Percentiles rank a stretch among this genome's conserved stretches.
phyloP scores from a whole-genome alignment of 768 basidiomycete species.

The Artomyces pyxidatus region DNA sequence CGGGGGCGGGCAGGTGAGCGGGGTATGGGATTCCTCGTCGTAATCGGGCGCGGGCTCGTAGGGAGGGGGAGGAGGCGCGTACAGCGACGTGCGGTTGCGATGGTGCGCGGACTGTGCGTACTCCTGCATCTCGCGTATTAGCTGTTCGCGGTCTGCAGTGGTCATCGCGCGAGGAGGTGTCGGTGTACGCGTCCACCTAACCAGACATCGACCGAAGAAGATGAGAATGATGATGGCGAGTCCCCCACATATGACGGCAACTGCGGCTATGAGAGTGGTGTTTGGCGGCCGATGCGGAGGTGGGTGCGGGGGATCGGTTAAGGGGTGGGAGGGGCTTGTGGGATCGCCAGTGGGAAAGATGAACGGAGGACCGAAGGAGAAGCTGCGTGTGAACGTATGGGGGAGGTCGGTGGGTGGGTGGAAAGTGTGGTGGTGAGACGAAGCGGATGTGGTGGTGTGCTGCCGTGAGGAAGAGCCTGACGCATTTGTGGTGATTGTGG shows the following conservation, averaged over 20 bases:
- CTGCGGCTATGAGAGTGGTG: slow-evolving; percentile 42
- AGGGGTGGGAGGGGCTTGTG: slow-evolving; percentile 2
- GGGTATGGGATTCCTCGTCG: too few species aligned
- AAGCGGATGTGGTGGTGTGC: too few species aligned
- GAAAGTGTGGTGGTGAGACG: too few species aligned
- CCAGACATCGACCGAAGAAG: slow-evolving; percentile 32
- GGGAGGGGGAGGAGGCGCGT: slow-evolving; percentile 41
- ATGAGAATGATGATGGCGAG: slow-evolving; percentile 28
- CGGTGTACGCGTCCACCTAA: slow-evolving; percentile 38
- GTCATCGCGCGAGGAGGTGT: slow-evolving; percentile 32
- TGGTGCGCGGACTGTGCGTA: slow-evolving; percentile 30
- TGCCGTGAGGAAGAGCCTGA: too few species aligned
- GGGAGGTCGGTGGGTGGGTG: too few species aligned
- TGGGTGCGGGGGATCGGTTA: slow-evolving; percentile 3
- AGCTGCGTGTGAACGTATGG: too few species aligned
- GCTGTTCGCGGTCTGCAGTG: slow-evolving; percentile 33
- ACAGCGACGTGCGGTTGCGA: slow-evolving; percentile 12
- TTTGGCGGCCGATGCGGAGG: slow-evolving; percentile 11
- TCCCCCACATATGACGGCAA: too few species aligned
- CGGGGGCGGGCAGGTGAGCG: too few species aligned
- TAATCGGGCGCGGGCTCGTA: slow-evolving; percentile 48
- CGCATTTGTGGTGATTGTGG: too few species aligned
- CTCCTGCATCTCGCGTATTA: slow-evolving; percentile 46
- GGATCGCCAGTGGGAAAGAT: too few species aligned
- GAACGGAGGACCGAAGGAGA: too few species aligned